Conservation (phyloP, 495 filamentous ascomycete species). For the Penicillium arizonense region DNA sequence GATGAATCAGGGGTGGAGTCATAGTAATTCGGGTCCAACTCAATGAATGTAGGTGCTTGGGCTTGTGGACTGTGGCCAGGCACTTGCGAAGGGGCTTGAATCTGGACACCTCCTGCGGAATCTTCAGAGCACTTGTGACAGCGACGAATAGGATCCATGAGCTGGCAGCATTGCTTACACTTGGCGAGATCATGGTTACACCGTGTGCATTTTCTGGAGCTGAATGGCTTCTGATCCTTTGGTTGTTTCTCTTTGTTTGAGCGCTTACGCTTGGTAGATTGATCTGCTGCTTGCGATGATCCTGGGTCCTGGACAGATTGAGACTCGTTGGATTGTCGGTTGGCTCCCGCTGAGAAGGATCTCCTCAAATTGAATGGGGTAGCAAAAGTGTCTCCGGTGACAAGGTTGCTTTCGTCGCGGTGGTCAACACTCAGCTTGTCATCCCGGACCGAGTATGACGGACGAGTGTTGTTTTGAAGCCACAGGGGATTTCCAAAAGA, state of each 20-base stretch:
- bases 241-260: not conserved
- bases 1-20: not conserved
- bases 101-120: not conserved
- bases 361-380: not conserved
- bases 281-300: not conserved
- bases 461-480: not conserved
- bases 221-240: not conserved
- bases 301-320: not conserved
- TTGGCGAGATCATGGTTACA: not conserved
- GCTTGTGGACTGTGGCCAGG: not conserved
- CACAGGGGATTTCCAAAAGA: not conserved
- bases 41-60: not conserved
- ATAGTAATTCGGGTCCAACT: not conserved
- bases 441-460: not conserved
- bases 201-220: not conserved
- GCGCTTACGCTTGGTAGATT: not conserved
- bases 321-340: not conserved
- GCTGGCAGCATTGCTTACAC: not conserved
- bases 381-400: not conserved
- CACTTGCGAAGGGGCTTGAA: not conserved
- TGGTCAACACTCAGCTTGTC: not conserved
- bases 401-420: not conserved
- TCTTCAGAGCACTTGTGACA: not conserved
- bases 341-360: not conserved
- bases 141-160: not conserved